Percentiles rank a stretch among this genome's conserved stretches.
Conservation (phyloP, 2,329 filamentous ascomycete genomes). For the Fusarium pilosicola region DNA sequence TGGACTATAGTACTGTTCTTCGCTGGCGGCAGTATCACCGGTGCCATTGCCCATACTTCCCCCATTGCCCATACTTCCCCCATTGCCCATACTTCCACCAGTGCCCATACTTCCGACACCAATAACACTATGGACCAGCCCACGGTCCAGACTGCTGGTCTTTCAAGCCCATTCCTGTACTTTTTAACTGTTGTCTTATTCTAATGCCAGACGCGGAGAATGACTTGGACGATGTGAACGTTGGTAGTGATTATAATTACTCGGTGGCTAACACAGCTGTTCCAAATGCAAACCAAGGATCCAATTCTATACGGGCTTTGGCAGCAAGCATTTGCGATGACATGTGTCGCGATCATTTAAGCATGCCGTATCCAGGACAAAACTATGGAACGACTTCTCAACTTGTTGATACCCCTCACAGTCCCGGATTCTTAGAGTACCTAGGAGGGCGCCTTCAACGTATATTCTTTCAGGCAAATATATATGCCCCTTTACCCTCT, state of each 20-base stretch:
- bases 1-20: background rate
- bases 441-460: background rate
- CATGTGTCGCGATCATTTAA: background rate
- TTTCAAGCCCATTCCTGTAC: background rate
- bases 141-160: background rate
- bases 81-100: too few species aligned
- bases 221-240: background rate
- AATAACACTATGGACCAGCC: background rate
- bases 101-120: background rate
- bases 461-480: background rate
- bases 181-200: background rate
- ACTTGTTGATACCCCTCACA: background rate
- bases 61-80: too few species aligned
- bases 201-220: background rate
- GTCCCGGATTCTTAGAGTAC: background rate
- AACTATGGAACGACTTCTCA: background rate
- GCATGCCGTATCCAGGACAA: background rate
- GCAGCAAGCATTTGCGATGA: background rate
- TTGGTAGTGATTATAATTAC: background rate
- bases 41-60: background rate
- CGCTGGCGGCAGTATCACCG: background rate
- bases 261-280: background rate
- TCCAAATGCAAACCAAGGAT: fast-evolving
- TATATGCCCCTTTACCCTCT: background rate
- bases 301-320: background rate